Conservation (phyloP, 805 yeast genomes). For the Lachancea meyersii region DNA sequence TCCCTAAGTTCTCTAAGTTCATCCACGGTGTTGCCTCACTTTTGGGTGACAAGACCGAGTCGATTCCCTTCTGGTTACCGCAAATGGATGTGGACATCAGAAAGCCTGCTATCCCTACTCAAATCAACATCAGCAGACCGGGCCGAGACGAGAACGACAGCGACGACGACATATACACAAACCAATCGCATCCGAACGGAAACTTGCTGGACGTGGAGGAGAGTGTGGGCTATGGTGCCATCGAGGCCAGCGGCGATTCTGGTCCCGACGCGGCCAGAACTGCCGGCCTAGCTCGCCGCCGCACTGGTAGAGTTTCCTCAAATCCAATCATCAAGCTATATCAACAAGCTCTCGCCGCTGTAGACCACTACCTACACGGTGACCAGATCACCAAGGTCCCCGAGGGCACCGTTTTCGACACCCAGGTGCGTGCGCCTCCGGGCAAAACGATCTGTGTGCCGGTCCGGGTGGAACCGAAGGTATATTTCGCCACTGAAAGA, state of each 20-base stretch:
- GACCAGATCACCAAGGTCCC: slow-evolving; percentile 51
- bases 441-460: slow-evolving; percentile 91
- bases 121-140: slow-evolving; percentile 41
- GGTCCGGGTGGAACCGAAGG: slow-evolving; percentile 95
- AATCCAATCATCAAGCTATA: slow-evolving; percentile 19
- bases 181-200: slow-evolving; percentile 40
- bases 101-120: slow-evolving; percentile 55
- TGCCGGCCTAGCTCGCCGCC: slow-evolving; percentile 29
- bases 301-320: slow-evolving; percentile 18
- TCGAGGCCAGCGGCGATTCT: slow-evolving; percentile 9
- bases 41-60: slow-evolving; percentile 71
- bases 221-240: slow-evolving; percentile 46
- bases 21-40: slow-evolving; percentile 95
- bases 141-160: slow-evolving; percentile 24
- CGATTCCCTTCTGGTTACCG: slow-evolving; percentile 95
- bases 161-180: slow-evolving; percentile 30
- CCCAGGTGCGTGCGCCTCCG: slow-evolving; percentile 63
- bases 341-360: slow-evolving; percentile 16
- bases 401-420: slow-evolving; percentile 56
- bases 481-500: slow-evolving; percentile 97
- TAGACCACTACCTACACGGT: slow-evolving; percentile 46
- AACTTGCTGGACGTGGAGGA: slow-evolving; percentile 69
- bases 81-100: slow-evolving; percentile 95
- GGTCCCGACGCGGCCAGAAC: slow-evolving; percentile 9
- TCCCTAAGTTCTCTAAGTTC: slow-evolving; percentile 94